Evolutionary conservation across 805 yeast species (phyloP).

Genomic region (Suhomyces kilbournensis): DNA sequence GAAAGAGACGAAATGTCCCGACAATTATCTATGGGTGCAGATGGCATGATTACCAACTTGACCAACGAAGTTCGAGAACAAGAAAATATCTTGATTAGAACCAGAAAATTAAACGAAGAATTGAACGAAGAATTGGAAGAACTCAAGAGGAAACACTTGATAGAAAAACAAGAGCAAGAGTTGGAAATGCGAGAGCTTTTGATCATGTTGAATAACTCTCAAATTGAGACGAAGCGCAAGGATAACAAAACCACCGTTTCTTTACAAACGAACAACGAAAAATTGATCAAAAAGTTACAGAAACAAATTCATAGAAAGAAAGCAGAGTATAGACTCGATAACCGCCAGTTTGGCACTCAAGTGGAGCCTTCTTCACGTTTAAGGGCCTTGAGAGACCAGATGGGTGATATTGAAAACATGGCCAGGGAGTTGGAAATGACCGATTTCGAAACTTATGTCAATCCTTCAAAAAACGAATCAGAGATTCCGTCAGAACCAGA

Average conservation of each 20-base stretch:
- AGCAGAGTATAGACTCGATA: conserved; percentile 46
- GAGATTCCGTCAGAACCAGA: conserved; percentile 16
- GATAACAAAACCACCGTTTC: conserved; percentile 34
- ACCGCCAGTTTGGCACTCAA: conserved; percentile 45
- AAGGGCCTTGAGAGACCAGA: conserved; percentile 71
- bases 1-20: conserved; percentile 56
- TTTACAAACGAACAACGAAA: conserved; percentile 30
- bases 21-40: conserved; percentile 72
- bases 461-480: conserved; percentile 3
- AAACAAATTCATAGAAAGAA: conserved; percentile 46
- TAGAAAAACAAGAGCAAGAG: conserved; percentile 74
- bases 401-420: conserved; percentile 81
- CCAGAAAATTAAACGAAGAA: conserved; percentile 60
- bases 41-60: conserved; percentile 62
- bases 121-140: conserved; percentile 62
- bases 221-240: conserved; percentile 30
- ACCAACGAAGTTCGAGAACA: conserved; percentile 62
- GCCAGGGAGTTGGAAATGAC: conserved; percentile 85
- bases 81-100: conserved; percentile 53
- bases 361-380: conserved; percentile 77
- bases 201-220: conserved; percentile 50
- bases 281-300: conserved; percentile 41
- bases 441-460: conserved; percentile 55
- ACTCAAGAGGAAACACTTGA: conserved; percentile 52
- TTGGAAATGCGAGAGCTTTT: conserved; percentile 72